These are phyloP conservation scores for Musa acuminata DNA, from an alignment of 176 grass and related monocot genomes.

Conservation along the genomic window DNA sequence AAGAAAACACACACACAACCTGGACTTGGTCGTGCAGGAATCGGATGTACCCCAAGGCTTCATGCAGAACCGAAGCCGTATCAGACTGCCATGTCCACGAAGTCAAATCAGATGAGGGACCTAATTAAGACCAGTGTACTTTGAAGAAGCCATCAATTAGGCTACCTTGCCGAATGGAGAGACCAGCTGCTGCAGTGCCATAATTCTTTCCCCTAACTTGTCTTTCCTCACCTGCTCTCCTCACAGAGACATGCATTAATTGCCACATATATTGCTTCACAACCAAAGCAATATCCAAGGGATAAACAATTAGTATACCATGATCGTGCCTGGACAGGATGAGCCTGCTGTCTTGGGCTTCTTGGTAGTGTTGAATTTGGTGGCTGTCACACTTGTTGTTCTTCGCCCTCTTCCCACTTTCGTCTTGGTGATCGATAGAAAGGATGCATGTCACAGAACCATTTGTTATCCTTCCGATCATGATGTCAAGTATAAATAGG, in stretches of 20 bases:
- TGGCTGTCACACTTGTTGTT: background rate
- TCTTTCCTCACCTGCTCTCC: conserved; percentile 48
- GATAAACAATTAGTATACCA: background rate
- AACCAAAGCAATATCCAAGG: background rate
- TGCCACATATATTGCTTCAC: background rate
- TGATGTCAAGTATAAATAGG: background rate
- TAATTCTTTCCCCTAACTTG: conserved; percentile 59
- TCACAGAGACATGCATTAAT: too few species aligned
- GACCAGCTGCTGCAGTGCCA: conserved; percentile 74
- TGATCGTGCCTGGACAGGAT: background rate
- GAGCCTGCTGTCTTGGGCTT: too few species aligned
- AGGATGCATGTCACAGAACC: too few species aligned
- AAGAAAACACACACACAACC: conserved; percentile 20
- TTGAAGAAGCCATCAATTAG: conserved; percentile 1
- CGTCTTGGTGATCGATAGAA: background rate
- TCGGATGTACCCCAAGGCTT: conserved; percentile 95
- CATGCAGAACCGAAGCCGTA: conserved; percentile 88
- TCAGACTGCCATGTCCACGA: conserved; percentile 55
- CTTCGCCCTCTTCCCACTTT: background rate
- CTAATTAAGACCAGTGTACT: too few species aligned
- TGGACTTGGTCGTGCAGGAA: conserved; percentile 94
- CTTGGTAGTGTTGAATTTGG: too few species aligned
- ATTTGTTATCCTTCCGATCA: too few species aligned
- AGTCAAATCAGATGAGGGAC: conserved; percentile 14
- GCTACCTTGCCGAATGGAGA: conserved; percentile 80